A percentile compares a stretch with the other conserved stretches of the same genome.
phyloP scores from a whole-genome alignment of 352 stramenopile genomes.

The Phytophthora agathidicida region DNA sequence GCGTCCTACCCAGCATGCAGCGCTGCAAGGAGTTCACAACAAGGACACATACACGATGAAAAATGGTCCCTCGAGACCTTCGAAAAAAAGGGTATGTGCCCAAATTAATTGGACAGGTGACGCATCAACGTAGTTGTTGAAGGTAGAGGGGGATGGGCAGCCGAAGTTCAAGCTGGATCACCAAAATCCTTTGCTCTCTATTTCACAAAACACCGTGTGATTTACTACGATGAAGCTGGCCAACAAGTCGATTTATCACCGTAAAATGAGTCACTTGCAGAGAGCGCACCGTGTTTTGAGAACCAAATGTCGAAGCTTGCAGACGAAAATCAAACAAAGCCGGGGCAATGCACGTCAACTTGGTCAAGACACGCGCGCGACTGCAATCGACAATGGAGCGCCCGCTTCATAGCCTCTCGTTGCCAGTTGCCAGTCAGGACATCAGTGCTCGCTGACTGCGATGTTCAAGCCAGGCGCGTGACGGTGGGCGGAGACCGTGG shows the following conservation, averaged over 20 bases:
- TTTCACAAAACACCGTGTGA: constrained; percentile 16
- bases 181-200: neutral
- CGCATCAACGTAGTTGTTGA: constrained; percentile 13
- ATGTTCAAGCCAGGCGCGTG: too few relatives aligned
- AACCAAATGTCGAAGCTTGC: neutral
- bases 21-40: too few relatives aligned
- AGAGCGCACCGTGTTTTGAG: neutral
- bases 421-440: constrained; percentile 1
- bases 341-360: constrained; percentile 1
- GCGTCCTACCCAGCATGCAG: too few relatives aligned
- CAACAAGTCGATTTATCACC: too few relatives aligned
- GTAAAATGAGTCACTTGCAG: neutral
- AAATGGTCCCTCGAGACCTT: too few relatives aligned
- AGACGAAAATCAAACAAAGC: neutral
- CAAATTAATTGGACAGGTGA: constrained; percentile 2
- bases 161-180: constrained; percentile 19
- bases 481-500: too few relatives aligned
- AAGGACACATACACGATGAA: too few relatives aligned
- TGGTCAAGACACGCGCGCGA: neutral
- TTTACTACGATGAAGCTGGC: too few relatives aligned
- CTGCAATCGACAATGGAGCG: neutral
- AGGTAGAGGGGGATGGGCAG: constrained; percentile 4
- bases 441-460: too few relatives aligned
- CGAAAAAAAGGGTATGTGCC: neutral
- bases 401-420: neutral